Base-by-base conservation (phyloP, 768 basidiomycete species). In the Kwoniella heveanensis region DNA sequence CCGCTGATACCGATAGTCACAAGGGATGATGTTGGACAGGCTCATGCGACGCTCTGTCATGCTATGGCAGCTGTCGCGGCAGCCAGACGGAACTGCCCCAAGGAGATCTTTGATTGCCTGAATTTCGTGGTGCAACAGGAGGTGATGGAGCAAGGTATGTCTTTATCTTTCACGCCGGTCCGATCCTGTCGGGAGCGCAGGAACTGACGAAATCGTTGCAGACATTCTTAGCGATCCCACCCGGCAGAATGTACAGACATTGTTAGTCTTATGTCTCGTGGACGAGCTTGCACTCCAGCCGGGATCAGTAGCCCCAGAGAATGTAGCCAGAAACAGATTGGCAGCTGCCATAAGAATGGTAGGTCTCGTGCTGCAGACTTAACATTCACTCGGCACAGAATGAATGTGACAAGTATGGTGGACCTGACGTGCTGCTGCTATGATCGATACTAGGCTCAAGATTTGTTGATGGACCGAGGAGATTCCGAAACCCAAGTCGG, bases 61-160 rank as follows among this genome's bases (percentile, higher is more conserved):
- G 62, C 55, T 10, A 58, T 67, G 62, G 66, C 66, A 8, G 66
- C 55, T 9, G 61, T 67, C 8, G 66, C 66, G 22, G 60, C 61
- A 15, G 57, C 51, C 9, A 48, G 66, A 15, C 37, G 56, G 10
- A 67, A 67, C 51, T 67, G 66, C 26, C 66, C 66, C 1, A 62
- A 63, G 32, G 61, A 63, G 32, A 67, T 67, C 26, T 67, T 67
- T 26, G 66, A 67, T 29, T 63, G 61, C 24, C 32, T 67, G 29
- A 46, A 57, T 37, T 59, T 54, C 17, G 54, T 67, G 10, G 32
- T 63, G 10, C 54, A 54, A 24, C 61, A 60, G 52, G 66, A 67
- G 39, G 30, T 65, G 51, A 21, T 60, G 26, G 64, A 65, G 24
- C 64, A 65, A 51, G 64, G 64, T 60, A 30, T 22, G 57, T 54